phyloP scores from a whole-genome alignment of 2,329 filamentous ascomycete species.

The Colletotrichum sp. region DNA sequence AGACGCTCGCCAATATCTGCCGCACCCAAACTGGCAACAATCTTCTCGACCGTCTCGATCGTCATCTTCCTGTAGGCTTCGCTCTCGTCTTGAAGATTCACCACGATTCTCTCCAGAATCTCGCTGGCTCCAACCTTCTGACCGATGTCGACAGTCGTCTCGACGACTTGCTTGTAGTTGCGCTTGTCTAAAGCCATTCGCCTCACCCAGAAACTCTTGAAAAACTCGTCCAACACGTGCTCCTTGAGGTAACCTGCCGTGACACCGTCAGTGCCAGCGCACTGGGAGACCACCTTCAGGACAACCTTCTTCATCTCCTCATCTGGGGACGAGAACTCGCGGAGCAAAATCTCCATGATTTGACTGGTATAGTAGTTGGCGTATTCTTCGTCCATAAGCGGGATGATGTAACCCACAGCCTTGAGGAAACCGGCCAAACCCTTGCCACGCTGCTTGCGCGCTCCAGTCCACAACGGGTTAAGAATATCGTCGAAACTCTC shows the following conservation, averaged over 20 bases:
- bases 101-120: slow-evolving; percentile 91
- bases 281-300: slow-evolving; percentile 95
- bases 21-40: slow-evolving; percentile 89
- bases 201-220: slow-evolving; percentile 98
- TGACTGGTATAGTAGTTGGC: slow-evolving; percentile 99
- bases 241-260: slow-evolving; percentile 95
- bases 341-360: slow-evolving; percentile 97
- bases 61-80: slow-evolving; percentile 99
- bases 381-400: slow-evolving; percentile 99
- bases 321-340: slow-evolving; percentile 95
- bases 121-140: slow-evolving; percentile 98
- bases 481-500: slow-evolving; percentile 98
- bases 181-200: slow-evolving; percentile 97
- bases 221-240: slow-evolving; percentile 93
- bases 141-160: slow-evolving; percentile 95
- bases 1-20: slow-evolving; percentile 92
- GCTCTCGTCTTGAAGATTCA: slow-evolving; percentile 96
- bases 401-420: slow-evolving; percentile 97
- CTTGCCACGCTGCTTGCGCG: slow-evolving; percentile 94
- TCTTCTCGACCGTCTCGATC: slow-evolving; percentile 95
- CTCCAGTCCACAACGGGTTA: slow-evolving; percentile 96
- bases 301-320: slow-evolving; percentile 99
- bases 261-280: slow-evolving; percentile 91
- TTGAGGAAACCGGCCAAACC: slow-evolving; percentile 95
- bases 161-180: slow-evolving; percentile 97